A percentile compares a stretch with the other conserved stretches of the same genome.
Evolutionary conservation across 73 alveolate genomes (phyloP).

Genomic region (Uronychia setigera): DNA sequence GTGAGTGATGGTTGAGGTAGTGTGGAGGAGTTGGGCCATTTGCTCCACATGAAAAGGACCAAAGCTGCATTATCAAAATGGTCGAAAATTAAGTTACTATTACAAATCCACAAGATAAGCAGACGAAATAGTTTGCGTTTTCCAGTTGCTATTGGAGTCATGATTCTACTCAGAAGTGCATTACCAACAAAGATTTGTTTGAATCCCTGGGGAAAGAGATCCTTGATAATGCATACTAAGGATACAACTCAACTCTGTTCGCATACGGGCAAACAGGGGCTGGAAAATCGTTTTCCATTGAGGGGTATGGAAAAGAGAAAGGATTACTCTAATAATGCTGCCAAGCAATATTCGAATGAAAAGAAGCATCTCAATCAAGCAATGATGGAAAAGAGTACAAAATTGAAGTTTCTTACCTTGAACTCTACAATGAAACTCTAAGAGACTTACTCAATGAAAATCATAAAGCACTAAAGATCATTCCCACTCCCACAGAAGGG

Average conservation of each 20-base stretch:
- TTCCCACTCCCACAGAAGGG: constrained; percentile 82
- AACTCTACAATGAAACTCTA: constrained; percentile 61
- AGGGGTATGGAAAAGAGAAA: constrained; percentile 28
- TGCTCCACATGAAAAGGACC: constrained; percentile 16
- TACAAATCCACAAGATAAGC: constrained; percentile 1
- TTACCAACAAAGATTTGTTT: constrained; percentile 18
- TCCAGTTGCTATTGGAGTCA: constrained; percentile 23
- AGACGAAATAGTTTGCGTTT: constrained; percentile 4
- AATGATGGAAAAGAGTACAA: neutral
- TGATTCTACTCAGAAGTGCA: constrained; percentile 4
- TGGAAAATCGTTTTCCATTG: constrained; percentile 41
- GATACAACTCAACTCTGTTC: constrained; percentile 41
- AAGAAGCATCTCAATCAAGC: constrained; percentile 9
- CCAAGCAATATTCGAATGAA: constrained; percentile 61
- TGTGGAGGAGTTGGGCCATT: constrained; percentile 36
- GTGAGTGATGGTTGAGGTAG: too few relatives aligned
- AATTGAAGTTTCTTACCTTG: constrained; percentile 39
- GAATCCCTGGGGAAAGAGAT: constrained; percentile 9
- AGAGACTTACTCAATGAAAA: constrained; percentile 86
- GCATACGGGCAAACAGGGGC: constrained; percentile 61
- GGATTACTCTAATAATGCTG: constrained; percentile 52
- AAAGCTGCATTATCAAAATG: constrained; percentile 6
- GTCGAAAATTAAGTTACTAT: neutral
- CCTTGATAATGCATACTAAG: constrained; percentile 18
- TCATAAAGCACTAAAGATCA: constrained; percentile 76